These are phyloP conservation scores for Candolleomyces aberdarensis DNA, from an alignment of 768 basidiomycete genomes.

Conservation along the genomic window DNA sequence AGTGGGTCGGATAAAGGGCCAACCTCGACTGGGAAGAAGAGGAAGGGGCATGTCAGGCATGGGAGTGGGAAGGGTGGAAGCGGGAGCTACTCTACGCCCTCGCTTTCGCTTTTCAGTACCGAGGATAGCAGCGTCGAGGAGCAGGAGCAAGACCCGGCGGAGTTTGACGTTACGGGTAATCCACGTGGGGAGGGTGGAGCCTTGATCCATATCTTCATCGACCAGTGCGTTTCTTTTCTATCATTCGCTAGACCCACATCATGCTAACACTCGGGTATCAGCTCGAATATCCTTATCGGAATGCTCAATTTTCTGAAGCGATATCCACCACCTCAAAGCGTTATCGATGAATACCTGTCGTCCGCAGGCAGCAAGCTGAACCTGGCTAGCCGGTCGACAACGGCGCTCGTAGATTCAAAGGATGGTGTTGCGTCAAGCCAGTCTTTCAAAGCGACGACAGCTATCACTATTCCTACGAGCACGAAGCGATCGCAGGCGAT, in stretches of 20 bases:
- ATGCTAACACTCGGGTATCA: constrained; percentile 40
- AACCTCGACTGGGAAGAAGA: constrained; percentile 9
- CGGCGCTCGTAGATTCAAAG: constrained; percentile 9
- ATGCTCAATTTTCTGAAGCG: constrained; percentile 68
- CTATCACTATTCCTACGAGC: constrained; percentile 4
- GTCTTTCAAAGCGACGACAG: constrained; percentile 1
- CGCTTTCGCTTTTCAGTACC: not conserved
- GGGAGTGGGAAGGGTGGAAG: constrained; percentile 8
- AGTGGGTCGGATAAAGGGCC: not conserved
- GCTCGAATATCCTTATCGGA: constrained; percentile 87
- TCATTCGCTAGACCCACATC: constrained; percentile 12
- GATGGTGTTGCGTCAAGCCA: not conserved
- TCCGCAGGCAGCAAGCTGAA: constrained; percentile 13
- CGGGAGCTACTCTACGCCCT: not conserved
- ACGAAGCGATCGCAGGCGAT: constrained; percentile 4
- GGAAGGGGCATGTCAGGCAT: constrained; percentile 6
- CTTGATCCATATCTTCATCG: constrained; percentile 49
- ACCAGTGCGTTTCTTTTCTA: constrained; percentile 46
- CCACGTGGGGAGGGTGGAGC: constrained; percentile 30
- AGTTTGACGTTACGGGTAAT: constrained; percentile 29
- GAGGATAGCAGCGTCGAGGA: not conserved
- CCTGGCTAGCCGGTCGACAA: constrained; percentile 11
- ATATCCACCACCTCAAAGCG: constrained; percentile 2
- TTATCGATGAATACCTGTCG: constrained; percentile 2
- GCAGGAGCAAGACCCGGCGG: constrained; percentile 25